These are phyloP conservation scores for Oxyria digyna DNA, from an alignment of 148 eudicot genomes.

Conservation along the genomic window DNA sequence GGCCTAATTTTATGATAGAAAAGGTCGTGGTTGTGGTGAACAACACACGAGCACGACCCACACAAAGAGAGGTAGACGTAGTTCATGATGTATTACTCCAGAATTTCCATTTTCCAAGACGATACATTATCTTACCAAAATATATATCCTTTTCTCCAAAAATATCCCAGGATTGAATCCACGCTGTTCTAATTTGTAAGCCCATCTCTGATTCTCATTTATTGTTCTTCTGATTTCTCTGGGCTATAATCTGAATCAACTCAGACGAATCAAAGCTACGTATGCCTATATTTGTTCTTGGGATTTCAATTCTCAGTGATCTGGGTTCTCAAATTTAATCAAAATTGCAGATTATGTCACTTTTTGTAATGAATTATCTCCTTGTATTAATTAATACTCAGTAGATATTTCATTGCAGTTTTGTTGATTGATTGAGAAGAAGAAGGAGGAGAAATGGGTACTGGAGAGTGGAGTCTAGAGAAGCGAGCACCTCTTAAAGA, in stretches of 20 bases:
- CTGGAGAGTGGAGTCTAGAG: conserved; percentile 42
- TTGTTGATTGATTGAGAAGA: not conserved
- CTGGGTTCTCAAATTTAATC: not conserved
- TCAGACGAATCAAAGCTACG: no score
- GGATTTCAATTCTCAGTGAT: not conserved
- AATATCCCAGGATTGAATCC: not conserved
- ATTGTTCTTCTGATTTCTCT: not conserved
- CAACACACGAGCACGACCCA: not conserved
- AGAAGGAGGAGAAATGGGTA: conserved; percentile 21
- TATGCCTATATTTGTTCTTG: no score
- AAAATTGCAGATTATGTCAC: no score
- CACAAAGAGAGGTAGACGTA: not conserved
- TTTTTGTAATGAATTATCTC: no score
- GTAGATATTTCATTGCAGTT: not conserved
- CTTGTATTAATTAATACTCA: not conserved
- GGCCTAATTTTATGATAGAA: no score
- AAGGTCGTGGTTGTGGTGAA: not conserved
- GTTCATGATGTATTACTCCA: not conserved
- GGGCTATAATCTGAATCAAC: no score
- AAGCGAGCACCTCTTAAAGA: conserved; percentile 19
- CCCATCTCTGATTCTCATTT: not conserved
- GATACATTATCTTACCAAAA: not conserved
- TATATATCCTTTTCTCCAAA: not conserved
- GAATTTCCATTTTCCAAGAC: not conserved
- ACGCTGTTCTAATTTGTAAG: not conserved